Evolutionary conservation across 1,139 yeast species (phyloP).

Genomic region (Diutina ranongensis): DNA sequence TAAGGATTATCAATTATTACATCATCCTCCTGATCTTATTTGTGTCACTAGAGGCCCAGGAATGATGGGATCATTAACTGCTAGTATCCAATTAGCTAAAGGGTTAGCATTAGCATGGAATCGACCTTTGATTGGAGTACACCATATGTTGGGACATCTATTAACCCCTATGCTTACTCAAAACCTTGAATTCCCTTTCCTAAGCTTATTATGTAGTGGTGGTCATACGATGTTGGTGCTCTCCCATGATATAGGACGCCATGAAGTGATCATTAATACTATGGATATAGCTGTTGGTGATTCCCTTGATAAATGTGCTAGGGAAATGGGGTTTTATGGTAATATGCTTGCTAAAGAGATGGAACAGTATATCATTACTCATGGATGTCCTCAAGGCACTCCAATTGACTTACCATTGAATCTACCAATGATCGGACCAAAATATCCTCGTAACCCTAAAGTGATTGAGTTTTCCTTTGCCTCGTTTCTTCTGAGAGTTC

Average conservation of each 20-base stretch:
- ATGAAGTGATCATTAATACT: constrained; percentile 64
- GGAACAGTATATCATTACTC: constrained; percentile 41
- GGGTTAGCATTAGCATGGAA: constrained; percentile 75
- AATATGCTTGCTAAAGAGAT: constrained; percentile 79
- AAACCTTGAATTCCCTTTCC: constrained; percentile 50
- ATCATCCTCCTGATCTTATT: constrained; percentile 53
- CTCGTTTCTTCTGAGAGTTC: constrained; percentile 33
- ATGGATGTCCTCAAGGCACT: constrained; percentile 10
- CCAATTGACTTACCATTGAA: constrained; percentile 15
- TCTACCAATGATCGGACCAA: constrained; percentile 17
- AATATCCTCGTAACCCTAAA: constrained; percentile 16
- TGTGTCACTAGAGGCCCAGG: constrained; percentile 98
- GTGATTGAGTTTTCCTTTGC: constrained; percentile 60
- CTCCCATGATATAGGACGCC: constrained; percentile 48
- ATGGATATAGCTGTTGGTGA: constrained; percentile 91
- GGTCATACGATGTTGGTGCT: constrained; percentile 89
- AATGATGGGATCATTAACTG: constrained; percentile 79
- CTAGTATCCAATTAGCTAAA: constrained; percentile 76
- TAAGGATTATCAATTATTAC: constrained; percentile 15
- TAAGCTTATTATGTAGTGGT: constrained; percentile 78
- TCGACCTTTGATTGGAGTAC: constrained; percentile 77
- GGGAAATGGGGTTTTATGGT: constrained; percentile 70
- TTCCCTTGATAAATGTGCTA: constrained; percentile 84
- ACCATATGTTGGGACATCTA: constrained; percentile 93
- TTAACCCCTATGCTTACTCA: constrained; percentile 44